Evolutionary conservation across 192 early-diverging fungal genomes (phyloP).

Genomic region (Coemansia guatemalensis): DNA sequence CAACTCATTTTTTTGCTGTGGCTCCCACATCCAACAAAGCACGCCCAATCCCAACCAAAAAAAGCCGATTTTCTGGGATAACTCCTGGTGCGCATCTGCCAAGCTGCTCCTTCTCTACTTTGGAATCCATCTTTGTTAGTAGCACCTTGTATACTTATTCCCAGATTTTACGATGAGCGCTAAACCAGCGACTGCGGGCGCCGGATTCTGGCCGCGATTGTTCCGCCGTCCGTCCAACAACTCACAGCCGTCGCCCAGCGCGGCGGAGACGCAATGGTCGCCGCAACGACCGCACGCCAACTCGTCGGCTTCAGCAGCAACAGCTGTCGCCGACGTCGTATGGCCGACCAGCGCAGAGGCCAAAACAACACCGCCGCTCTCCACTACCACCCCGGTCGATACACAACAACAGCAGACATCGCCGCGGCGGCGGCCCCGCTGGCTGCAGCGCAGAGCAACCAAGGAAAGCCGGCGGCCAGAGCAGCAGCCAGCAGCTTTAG

Average conservation of each 20-base stretch:
- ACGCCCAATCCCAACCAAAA: not conserved
- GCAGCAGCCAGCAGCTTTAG: slow-evolving; percentile 1
- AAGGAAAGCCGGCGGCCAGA: not conserved
- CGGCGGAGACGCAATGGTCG: slow-evolving; percentile 12
- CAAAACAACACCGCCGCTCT: not conserved
- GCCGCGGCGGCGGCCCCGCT: not conserved
- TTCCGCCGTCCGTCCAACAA: slow-evolving; percentile 6
- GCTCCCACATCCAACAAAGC: not conserved
- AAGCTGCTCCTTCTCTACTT: not conserved
- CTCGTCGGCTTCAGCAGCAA: slow-evolving; percentile 39
- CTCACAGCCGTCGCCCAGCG: slow-evolving; percentile 5
- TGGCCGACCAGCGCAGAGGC: not conserved
- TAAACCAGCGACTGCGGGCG: slow-evolving; percentile 3
- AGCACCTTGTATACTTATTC: slow-evolving; percentile 11
- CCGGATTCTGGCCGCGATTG: slow-evolving; percentile 29
- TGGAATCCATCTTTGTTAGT: not conserved
- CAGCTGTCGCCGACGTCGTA: slow-evolving; percentile 10
- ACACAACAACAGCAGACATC: not conserved
- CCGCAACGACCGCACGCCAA: slow-evolving; percentile 22
- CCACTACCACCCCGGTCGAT: not conserved
- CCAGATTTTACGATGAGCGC: slow-evolving; percentile 4
- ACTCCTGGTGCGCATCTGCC: no score
- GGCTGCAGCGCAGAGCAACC: slow-evolving; percentile 1
- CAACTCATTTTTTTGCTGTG: not conserved
- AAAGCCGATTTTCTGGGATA: not conserved